Percentiles rank a stretch among this genome's conserved stretches.
These are phyloP conservation scores for Cryptococcus neoformans DNA, from an alignment of 1,284 basidiomycete genomes.

Conservation along the genomic window DNA sequence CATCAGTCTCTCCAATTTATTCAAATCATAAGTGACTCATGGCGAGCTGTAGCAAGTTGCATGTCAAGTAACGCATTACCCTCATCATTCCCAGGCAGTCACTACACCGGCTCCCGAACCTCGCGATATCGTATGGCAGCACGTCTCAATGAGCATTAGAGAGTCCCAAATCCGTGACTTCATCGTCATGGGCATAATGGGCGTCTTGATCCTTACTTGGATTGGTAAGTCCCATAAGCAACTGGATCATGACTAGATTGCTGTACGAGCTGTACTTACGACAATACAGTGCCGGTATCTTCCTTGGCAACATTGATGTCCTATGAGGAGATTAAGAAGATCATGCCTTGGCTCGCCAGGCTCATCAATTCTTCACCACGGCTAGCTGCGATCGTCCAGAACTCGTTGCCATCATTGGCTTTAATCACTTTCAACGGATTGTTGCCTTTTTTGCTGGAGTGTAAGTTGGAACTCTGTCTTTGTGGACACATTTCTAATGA, in stretches of 20 bases:
- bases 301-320: constrained; percentile 80
- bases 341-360: constrained; percentile 71
- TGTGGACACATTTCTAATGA: background rate
- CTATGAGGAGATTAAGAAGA: constrained; percentile 87
- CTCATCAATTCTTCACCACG: constrained; percentile 76
- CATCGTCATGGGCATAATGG: constrained; percentile 66
- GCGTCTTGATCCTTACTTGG: constrained; percentile 76
- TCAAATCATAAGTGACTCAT: background rate
- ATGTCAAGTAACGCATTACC: constrained; percentile 76
- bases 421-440: constrained; percentile 87
- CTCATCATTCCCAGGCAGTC: constrained; percentile 61
- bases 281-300: constrained; percentile 65
- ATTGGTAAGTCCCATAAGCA: constrained; percentile 45
- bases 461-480: constrained; percentile 48
- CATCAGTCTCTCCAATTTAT: background rate
- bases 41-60: constrained; percentile 73
- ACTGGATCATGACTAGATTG: background rate
- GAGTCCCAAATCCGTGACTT: constrained; percentile 63
- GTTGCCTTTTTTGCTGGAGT: constrained; percentile 85
- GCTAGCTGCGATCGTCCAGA: constrained; percentile 83
- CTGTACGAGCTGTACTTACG: background rate
- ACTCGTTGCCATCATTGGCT: constrained; percentile 84
- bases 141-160: constrained; percentile 65
- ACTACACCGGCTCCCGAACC: constrained; percentile 87
- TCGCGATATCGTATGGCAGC: constrained; percentile 92